These are phyloP conservation scores for Pythium sp. DNA, from an alignment of 352 stramenopile species.

Conservation along the genomic window DNA sequence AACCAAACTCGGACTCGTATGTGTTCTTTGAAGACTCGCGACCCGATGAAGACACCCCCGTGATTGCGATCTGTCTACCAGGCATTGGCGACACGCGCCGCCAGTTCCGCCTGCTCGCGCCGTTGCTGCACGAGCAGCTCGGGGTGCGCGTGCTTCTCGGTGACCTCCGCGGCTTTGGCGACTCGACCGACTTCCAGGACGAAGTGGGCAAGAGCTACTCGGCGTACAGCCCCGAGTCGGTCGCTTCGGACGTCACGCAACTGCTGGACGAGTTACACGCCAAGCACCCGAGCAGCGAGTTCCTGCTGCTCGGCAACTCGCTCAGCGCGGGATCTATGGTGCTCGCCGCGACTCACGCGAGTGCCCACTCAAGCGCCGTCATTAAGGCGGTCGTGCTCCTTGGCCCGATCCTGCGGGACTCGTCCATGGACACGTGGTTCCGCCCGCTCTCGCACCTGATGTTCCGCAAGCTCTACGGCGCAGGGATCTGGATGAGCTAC, in stretches of 20 bases:
- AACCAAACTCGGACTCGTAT: slow-evolving; percentile 1
- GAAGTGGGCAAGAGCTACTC: slow-evolving; percentile 13
- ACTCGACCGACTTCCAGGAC: slow-evolving; percentile 30
- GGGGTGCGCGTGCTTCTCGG: slow-evolving; percentile 31
- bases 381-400: slow-evolving; percentile 29
- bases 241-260: slow-evolving; percentile 24
- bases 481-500: slow-evolving; percentile 29
- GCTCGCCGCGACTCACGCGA: slow-evolving; percentile 19
- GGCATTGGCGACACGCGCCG: slow-evolving; percentile 41
- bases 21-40: slow-evolving; percentile 45
- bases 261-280: slow-evolving; percentile 26
- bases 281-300: slow-evolving; percentile 20
- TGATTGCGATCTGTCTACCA: slow-evolving; percentile 33
- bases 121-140: slow-evolving; percentile 32
- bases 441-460: slow-evolving; percentile 31
- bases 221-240: slow-evolving; percentile 31
- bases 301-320: slow-evolving; percentile 39
- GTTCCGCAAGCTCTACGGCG: slow-evolving; percentile 30
- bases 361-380: background rate
- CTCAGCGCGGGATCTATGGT: slow-evolving; percentile 35
- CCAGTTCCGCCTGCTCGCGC: slow-evolving; percentile 38
- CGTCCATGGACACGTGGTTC: slow-evolving; percentile 27
- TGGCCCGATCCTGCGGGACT: slow-evolving; percentile 32
- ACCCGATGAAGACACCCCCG: slow-evolving; percentile 16
- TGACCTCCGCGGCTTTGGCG: slow-evolving; percentile 42